Base-by-base conservation (phyloP, 192 early-diverging fungal species). In the Lobulomyces angularis region DNA sequence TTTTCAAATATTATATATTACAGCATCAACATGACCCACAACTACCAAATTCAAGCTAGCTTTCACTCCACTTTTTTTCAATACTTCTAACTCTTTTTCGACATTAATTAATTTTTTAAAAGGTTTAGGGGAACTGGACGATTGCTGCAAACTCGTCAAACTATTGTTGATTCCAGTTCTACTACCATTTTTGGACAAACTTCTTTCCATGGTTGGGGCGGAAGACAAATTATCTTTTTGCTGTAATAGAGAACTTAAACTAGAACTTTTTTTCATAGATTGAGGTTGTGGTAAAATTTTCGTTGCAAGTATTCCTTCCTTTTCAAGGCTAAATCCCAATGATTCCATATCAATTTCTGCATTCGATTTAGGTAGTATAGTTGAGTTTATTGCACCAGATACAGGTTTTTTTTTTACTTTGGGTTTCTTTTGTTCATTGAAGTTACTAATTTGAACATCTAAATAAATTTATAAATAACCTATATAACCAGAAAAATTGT, bases 1-100 rank as follows among this genome's bases (percentile, higher is more conserved):
- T n/a, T n/a, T n/a, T n/a, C n/a, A n/a, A n/a, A n/a, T n/a, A n/a
- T n/a, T n/a, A n/a, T n/a, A n/a, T n/a, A n/a, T n/a, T n/a, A n/a
- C n/a, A n/a, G 90, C 88, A 56, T 97, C 93, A 3, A 97, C 93
- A 53, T 97, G 93, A 78, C 83, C 88, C 37, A 90, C 81, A 1
- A 97, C 79, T 0, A 91, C 83, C 23, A 97, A 64, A 49, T 90
- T 90, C 44, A 95, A 43, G 5, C 63, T 68, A 3, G 69, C 74
- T 39, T 87, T 87, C 21, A 71, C 73, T 8, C 61, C 53, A 14
- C 62, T 46, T 2, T 84, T 63, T 51, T 80, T 82, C 30, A n/a
- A n/a, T n/a, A n/a, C n/a, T n/a, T 67, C 69, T 53, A 75, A 82
- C 53, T 88, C 82, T 43, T 56, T 64, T 20, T 64, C 30, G 1